These are phyloP conservation scores for Phaseolus coccineus DNA, from an alignment of 331 rosid genomes.

Conservation along the genomic window DNA sequence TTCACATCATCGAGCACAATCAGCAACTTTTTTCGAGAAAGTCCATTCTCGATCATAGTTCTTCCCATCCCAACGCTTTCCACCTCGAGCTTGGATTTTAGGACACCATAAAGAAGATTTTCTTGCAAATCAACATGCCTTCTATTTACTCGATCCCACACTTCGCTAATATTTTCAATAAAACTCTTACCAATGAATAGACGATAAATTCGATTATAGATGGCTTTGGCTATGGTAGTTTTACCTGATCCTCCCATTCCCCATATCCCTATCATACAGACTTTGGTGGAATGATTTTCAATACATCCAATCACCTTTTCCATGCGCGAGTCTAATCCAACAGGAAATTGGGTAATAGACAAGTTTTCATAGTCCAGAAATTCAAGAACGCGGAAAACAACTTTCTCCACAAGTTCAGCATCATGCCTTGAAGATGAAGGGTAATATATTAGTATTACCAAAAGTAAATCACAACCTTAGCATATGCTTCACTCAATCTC, in stretches of 20 bases:
- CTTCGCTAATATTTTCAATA: slow-evolving; percentile 27
- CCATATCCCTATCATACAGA: neutral
- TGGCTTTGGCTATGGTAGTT: slow-evolving; percentile 32
- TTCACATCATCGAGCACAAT: slow-evolving; percentile 31
- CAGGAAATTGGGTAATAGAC: neutral
- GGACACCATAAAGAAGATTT: neutral
- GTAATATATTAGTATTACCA: no score
- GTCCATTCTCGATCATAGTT: neutral
- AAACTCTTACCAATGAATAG: neutral
- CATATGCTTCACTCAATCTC: no score
- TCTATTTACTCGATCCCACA: neutral
- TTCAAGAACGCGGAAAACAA: neutral
- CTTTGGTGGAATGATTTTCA: neutral
- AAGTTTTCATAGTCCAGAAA: neutral
- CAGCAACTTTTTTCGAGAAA: neutral
- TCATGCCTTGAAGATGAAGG: neutral
- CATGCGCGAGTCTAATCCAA: neutral
- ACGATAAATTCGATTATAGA: slow-evolving; percentile 14
- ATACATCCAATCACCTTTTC: neutral
- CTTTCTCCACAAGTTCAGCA: neutral
- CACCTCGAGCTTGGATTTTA: neutral
- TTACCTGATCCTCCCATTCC: slow-evolving; percentile 27
- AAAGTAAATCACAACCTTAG: no score
- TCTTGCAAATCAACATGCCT: neutral
- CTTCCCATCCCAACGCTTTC: neutral